Conservation (phyloP, 2,329 filamentous ascomycete species). For the Arthrinium puccinioides region DNA sequence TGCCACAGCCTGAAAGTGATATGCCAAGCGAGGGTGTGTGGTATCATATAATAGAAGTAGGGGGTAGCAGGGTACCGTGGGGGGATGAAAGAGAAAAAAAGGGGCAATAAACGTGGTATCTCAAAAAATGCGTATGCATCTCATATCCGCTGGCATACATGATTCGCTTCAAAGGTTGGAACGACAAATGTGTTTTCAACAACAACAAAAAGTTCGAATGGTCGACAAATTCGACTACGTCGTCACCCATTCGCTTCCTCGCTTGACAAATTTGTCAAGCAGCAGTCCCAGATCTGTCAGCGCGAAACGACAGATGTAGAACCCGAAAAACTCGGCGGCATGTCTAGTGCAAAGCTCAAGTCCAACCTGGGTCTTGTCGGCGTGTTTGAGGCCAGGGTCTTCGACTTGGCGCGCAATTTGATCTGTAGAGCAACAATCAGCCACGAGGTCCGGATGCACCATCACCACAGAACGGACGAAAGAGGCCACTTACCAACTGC, state of each 20-base stretch:
- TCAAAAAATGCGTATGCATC: too few species aligned
- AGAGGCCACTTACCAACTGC: constrained; percentile 65
- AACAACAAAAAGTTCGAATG: too few species aligned
- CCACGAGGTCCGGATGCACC: not conserved
- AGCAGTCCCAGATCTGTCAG: constrained; percentile 75
- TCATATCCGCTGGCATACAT: too few species aligned
- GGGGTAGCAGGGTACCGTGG: too few species aligned
- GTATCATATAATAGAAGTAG: too few species aligned
- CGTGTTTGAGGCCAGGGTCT: constrained; percentile 85
- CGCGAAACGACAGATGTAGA: constrained; percentile 95
- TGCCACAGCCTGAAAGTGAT: too few species aligned
- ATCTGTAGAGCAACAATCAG: constrained; percentile 44
- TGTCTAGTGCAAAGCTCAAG: constrained; percentile 89
- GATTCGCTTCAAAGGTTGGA: too few species aligned
- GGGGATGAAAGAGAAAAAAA: too few species aligned
- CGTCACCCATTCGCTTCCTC: constrained; percentile 97
- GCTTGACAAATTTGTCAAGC: constrained; percentile 95
- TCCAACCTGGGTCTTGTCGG: constrained; percentile 89
- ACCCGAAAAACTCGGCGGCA: constrained; percentile 94
- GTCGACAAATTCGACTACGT: too few species aligned
- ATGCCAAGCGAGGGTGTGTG: too few species aligned
- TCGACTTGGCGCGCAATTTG: constrained; percentile 95
- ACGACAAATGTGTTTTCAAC: too few species aligned
- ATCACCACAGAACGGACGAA: not conserved
- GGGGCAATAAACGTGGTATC: too few species aligned